phyloP scores from a whole-genome alignment of 1,284 basidiomycete species.

The Inonotus obliquus region DNA sequence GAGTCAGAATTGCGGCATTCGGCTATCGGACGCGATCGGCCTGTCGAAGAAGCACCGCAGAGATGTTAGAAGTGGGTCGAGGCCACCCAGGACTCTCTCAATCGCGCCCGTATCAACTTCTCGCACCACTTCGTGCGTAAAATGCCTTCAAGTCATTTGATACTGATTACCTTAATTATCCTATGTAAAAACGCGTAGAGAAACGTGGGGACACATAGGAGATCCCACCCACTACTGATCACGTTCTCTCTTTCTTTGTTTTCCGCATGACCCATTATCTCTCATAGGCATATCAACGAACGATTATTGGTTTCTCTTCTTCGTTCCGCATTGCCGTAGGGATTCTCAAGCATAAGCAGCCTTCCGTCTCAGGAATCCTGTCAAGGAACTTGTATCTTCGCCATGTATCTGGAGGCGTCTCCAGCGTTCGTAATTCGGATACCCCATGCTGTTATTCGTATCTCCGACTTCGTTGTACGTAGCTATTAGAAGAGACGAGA shows the following conservation, averaged over 20 bases:
- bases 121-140: conserved; percentile 1
- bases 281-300: no score
- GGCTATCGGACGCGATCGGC: not conserved
- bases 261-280: no score
- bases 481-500: not conserved
- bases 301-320: no score
- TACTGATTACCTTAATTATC: not conserved
- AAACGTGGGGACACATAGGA: not conserved
- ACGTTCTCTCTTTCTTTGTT: no score
- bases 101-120: not conserved
- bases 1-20: no score
- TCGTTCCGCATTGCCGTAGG: no score
- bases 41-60: not conserved
- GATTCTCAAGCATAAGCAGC: no score
- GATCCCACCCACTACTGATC: not conserved
- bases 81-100: not conserved
- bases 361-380: no score
- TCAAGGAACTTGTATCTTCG: no score
- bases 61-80: not conserved
- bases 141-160: not conserved
- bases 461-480: not conserved
- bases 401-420: no score
- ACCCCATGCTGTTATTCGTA: not conserved
- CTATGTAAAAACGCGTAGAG: not conserved
- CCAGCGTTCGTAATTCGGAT: no score